Conservation (phyloP, 176 grass and related monocot genomes). For the Oryza rufipogon region DNA sequence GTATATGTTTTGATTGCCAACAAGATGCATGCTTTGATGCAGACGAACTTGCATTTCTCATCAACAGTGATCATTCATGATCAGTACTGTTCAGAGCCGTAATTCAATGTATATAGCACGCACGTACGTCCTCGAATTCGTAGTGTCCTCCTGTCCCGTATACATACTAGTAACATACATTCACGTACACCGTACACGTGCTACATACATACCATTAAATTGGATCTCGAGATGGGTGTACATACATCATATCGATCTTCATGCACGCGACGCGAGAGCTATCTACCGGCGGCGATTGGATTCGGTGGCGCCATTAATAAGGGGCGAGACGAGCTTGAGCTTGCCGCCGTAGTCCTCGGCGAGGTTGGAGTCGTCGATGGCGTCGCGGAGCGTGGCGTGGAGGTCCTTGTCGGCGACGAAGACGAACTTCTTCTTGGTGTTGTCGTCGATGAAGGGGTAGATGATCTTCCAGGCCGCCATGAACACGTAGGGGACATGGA, state of each 20-base stretch:
- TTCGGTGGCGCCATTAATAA: too few relatives aligned
- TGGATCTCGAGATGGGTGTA: not conserved
- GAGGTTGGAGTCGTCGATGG: slow-evolving; percentile 65
- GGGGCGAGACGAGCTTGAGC: slow-evolving; percentile 42
- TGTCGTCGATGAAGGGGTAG: slow-evolving; percentile 85
- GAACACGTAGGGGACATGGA: slow-evolving; percentile 79
- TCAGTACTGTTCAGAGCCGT: not conserved
- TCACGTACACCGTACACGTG: too few relatives aligned
- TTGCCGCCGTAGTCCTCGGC: slow-evolving; percentile 70
- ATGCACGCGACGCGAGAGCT: too few relatives aligned
- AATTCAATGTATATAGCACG: not conserved
- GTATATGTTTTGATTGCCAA: not conserved
- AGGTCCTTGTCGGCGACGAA: slow-evolving; percentile 70
- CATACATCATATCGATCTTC: not conserved
- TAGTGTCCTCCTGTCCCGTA: too few relatives aligned
- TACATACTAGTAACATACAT: too few relatives aligned
- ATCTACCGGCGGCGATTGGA: too few relatives aligned
- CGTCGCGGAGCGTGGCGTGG: slow-evolving; percentile 50
- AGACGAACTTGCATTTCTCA: not conserved
- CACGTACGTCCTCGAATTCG: too few relatives aligned
- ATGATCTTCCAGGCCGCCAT: slow-evolving; percentile 86
- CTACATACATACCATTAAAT: not conserved
- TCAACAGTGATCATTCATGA: not conserved
- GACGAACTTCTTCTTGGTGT: slow-evolving; percentile 83
- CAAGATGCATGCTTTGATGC: too few relatives aligned